phyloP scores from a whole-genome alignment of 2,329 filamentous ascomycete species.

The Ophiocordyceps camponoti-saundersi region DNA sequence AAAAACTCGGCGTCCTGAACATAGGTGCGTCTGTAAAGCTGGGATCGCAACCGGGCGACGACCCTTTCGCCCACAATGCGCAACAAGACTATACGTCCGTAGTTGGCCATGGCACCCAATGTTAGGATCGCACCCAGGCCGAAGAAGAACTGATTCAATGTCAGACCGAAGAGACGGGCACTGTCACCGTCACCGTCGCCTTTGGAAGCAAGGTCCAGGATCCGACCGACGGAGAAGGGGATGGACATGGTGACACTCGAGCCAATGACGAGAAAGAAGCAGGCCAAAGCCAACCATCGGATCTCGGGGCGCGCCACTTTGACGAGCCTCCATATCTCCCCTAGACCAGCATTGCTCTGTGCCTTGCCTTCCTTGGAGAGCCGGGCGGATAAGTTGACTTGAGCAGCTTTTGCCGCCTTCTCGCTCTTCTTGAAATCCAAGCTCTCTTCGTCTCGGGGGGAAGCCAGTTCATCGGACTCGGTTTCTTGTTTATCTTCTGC shows the following conservation, averaged over 20 bases:
- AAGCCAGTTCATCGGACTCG: constrained; percentile 10
- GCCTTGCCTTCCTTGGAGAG: constrained; percentile 66
- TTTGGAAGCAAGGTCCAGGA: constrained; percentile 80
- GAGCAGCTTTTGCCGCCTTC: constrained; percentile 69
- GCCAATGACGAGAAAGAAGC: constrained; percentile 72
- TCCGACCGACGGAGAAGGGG: constrained; percentile 90
- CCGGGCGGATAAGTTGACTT: constrained; percentile 77
- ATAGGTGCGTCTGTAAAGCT: constrained; percentile 81
- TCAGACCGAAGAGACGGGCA: constrained; percentile 63
- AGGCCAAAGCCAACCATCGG: constrained; percentile 60
- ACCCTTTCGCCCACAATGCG: constrained; percentile 91
- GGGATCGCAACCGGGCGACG: constrained; percentile 73
- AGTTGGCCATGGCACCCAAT: constrained; percentile 77
- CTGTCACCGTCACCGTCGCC: constrained; percentile 46
- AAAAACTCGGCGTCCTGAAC: constrained; percentile 99
- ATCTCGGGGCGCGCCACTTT: constrained; percentile 79
- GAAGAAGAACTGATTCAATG: constrained; percentile 74
- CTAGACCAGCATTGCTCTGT: constrained; percentile 40
- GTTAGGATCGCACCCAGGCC: constrained; percentile 62
- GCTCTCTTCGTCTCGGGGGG: constrained; percentile 10
- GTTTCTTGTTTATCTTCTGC: constrained; percentile 21
- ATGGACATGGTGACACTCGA: constrained; percentile 92
- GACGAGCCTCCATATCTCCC: constrained; percentile 73
- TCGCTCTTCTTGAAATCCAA: constrained; percentile 50
- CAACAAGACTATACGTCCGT: constrained; percentile 81